Percentiles rank a stretch among this genome's conserved stretches.
These are phyloP conservation scores for Lentithecium fluviatile DNA, from an alignment of 495 filamentous ascomycete species.

Conservation along the genomic window DNA sequence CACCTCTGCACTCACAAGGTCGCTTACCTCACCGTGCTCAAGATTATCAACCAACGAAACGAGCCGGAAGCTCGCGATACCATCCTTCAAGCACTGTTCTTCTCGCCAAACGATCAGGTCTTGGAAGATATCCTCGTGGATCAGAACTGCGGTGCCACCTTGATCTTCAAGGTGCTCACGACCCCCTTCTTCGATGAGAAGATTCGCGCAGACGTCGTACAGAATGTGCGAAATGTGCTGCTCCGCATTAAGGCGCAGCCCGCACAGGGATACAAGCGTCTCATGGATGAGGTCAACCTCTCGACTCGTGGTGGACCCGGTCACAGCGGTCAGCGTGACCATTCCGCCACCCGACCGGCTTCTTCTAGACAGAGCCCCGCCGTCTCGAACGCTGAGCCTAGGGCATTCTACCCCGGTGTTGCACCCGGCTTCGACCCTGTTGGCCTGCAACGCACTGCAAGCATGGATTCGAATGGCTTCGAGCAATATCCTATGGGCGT, in stretches of 20 bases:
- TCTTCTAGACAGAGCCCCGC: conserved; percentile 52
- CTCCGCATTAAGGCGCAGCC: conserved; percentile 88
- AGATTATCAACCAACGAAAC: conserved; percentile 97
- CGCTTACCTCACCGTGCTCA: conserved; percentile 93
- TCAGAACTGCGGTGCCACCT: conserved; percentile 85
- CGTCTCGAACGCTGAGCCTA: conserved; percentile 41
- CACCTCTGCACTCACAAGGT: conserved; percentile 99
- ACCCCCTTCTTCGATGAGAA: conserved; percentile 97
- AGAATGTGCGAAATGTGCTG: conserved; percentile 87
- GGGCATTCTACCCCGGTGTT: conserved; percentile 47
- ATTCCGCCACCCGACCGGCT: conserved; percentile 49
- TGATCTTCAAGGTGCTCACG: conserved; percentile 97
- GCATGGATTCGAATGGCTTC: conserved; percentile 54
- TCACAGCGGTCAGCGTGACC: conserved; percentile 23
- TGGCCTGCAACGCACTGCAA: conserved; percentile 54
- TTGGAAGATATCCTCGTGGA: conserved; percentile 90
- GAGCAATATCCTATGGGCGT: conserved; percentile 53
- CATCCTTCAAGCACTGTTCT: conserved; percentile 90
- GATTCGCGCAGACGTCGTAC: conserved; percentile 80
- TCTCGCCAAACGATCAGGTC: conserved; percentile 81
- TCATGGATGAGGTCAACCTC: conserved; percentile 96
- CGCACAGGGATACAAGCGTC: conserved; percentile 92
- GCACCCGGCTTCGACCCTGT: conserved; percentile 46
- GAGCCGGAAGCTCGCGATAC: conserved; percentile 92
- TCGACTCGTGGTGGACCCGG: conserved; percentile 57